Percentiles rank a stretch among this genome's conserved stretches.
These are phyloP conservation scores for Prototheca wickerhamii DNA, from an alignment of 163 green algal species.

Conservation along the genomic window DNA sequence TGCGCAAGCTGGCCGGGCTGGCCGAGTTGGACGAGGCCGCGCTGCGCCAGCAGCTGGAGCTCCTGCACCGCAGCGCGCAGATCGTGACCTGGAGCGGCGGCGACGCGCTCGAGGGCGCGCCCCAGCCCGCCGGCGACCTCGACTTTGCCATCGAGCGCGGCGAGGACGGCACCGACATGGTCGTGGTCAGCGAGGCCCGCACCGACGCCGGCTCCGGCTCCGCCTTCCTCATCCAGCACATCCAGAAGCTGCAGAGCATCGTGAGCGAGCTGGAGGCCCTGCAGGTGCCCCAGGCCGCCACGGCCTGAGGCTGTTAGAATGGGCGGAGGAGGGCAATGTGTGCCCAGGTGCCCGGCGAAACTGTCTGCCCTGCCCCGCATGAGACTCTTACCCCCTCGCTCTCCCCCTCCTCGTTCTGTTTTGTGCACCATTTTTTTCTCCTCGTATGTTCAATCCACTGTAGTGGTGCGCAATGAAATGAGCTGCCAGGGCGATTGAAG, in stretches of 20 bases:
- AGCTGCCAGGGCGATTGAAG: too few relatives aligned
- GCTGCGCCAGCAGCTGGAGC: conserved; percentile 49
- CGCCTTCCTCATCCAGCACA: conserved; percentile 44
- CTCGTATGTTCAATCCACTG: too few relatives aligned
- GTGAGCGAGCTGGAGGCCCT: conserved; percentile 34
- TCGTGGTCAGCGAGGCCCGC: conserved; percentile 28
- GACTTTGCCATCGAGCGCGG: conserved; percentile 36
- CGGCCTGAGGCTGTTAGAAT: too few relatives aligned
- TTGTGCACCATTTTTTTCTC: too few relatives aligned
- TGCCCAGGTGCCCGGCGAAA: too few relatives aligned
- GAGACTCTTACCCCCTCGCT: too few relatives aligned
- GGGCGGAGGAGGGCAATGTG: too few relatives aligned
- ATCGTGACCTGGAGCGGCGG: conserved; percentile 41
- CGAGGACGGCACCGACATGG: conserved; percentile 26
- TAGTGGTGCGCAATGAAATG: too few relatives aligned
- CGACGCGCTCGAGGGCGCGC: conserved; percentile 25
- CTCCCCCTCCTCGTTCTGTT: too few relatives aligned
- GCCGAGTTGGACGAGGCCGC: conserved; percentile 68
- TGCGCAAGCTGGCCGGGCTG: conserved; percentile 79
- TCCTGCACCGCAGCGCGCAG: conserved; percentile 38
- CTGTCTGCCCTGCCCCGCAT: too few relatives aligned
- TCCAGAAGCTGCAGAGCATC: conserved; percentile 45
- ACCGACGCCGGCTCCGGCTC: conserved; percentile 1
- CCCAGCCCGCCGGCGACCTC: conserved; percentile 24
- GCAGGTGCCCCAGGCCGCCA: neutral